These are phyloP conservation scores for Saccharomycopsis schoenii DNA, from an alignment of 805 yeast genomes.

Conservation along the genomic window DNA sequence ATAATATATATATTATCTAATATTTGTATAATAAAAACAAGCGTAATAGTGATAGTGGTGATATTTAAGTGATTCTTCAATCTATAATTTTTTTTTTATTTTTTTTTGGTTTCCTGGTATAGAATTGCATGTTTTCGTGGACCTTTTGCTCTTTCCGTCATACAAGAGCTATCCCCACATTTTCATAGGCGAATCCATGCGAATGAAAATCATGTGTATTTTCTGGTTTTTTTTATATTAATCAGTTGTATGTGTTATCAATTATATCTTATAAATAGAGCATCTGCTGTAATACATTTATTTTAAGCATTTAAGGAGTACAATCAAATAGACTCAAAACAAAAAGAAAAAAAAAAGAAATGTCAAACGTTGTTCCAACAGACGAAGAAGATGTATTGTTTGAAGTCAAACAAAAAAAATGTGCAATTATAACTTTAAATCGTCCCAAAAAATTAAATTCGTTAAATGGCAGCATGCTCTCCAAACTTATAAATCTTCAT, in stretches of 20 bases:
- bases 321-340: background rate
- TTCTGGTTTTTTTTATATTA: too few relatives aligned
- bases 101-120: background rate
- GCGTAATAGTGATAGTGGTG: too few relatives aligned
- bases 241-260: background rate
- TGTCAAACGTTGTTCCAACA: conserved; percentile 45
- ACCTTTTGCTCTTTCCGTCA: background rate
- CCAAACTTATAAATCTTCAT: conserved; percentile 22
- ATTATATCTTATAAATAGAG: background rate
- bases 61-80: too few relatives aligned
- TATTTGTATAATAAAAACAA: too few relatives aligned
- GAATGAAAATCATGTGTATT: background rate
- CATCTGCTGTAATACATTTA: too few relatives aligned
- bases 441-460: conserved; percentile 18
- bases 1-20: background rate
- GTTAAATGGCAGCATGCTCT: conserved; percentile 13
- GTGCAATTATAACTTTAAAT: conserved; percentile 9
- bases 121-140: background rate
- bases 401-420: conserved; percentile 33
- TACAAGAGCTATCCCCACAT: background rate
- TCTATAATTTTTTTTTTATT: background rate
- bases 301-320: background rate
- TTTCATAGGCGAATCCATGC: background rate
- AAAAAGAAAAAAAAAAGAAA: conserved; percentile 37
- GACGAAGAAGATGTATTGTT: conserved; percentile 27